Conservation (phyloP, 176 grass and related monocot genomes). For the Zea mays region Zm-B73-REFERENCE-NAM-5.0 NC_050098.1:56529001-56529500, state of each 20-base stretch:
- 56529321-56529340: conserved; percentile 39
- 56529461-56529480: neutral
- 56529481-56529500: conserved; percentile 9
- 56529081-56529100: conserved; percentile 77
- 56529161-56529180: conserved; percentile 61
- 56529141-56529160: conserved; percentile 53
- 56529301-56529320: conserved; percentile 70
- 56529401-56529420: conserved; percentile 24
- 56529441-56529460: neutral
- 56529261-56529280: conserved; percentile 69
- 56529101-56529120: conserved; percentile 80
- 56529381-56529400: neutral
- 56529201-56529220: conserved; percentile 80
- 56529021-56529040: conserved; percentile 59
- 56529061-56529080: conserved; percentile 60
- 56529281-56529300: conserved; percentile 67
- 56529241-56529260: conserved; percentile 62
- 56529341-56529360: conserved; percentile 28
- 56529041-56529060: conserved; percentile 50
- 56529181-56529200: conserved; percentile 72
- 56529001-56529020: conserved; percentile 80
- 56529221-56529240: conserved; percentile 83
- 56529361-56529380: conserved; percentile 44
- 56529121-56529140: conserved; percentile 57
- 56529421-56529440: neutral